Conservation (phyloP, 129 eudicot species). For the Apium graveolens region DNA sequence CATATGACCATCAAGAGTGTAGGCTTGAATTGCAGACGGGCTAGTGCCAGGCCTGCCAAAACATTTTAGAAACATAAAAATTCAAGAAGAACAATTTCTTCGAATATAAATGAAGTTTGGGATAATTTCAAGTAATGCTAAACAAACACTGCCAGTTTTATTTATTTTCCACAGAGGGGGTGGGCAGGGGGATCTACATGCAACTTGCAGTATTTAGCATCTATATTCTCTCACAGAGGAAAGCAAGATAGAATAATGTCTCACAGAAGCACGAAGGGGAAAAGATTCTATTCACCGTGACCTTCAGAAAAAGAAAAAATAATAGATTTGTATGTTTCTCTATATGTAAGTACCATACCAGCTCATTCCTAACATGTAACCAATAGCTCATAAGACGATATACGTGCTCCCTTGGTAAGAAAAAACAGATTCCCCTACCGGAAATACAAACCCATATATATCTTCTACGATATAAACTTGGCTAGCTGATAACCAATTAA, state of each 20-base stretch:
- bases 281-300: neutral
- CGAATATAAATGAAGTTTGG: neutral
- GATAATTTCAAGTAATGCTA: neutral
- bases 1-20: constrained; percentile 70
- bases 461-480: neutral
- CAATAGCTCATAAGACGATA: neutral
- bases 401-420: neutral
- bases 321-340: neutral
- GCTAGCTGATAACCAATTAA: neutral
- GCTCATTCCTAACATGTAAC: neutral
- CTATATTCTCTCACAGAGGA: neutral
- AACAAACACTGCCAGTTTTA: neutral
- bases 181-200: neutral
- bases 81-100: neutral
- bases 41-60: constrained; percentile 82
- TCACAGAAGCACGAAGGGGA: neutral
- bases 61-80: neutral
- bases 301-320: neutral
- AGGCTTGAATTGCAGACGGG: constrained; percentile 79
- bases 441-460: neutral
- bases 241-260: neutral
- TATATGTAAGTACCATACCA: neutral
- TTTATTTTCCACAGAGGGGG: neutral
- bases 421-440: neutral
- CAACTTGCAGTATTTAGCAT: neutral